These are phyloP conservation scores for Limnanthes douglasii DNA, from an alignment of 345 rosid species.

Conservation along the genomic window DNA sequence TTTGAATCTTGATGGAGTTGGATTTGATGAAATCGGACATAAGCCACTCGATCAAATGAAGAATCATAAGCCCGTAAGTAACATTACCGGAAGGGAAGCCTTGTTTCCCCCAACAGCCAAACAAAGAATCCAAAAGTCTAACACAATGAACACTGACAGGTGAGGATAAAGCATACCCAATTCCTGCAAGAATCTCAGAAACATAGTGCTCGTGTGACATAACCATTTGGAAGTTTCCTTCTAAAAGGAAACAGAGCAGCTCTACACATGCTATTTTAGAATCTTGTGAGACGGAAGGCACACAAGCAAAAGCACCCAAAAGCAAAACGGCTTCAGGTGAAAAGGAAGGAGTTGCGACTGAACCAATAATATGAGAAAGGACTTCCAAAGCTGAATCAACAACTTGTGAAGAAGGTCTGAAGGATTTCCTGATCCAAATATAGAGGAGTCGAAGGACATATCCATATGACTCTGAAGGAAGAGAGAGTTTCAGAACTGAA, in stretches of 20 bases:
- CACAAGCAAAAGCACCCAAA: constrained; percentile 55
- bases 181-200: constrained; percentile 61
- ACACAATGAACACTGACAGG: constrained; percentile 24
- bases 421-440: constrained; percentile 77
- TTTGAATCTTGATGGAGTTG: constrained; percentile 24
- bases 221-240: constrained; percentile 27
- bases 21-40: constrained; percentile 42
- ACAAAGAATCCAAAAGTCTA: constrained; percentile 34
- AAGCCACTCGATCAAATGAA: constrained; percentile 83
- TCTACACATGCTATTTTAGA: constrained; percentile 41
- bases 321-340: constrained; percentile 51
- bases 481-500: constrained; percentile 36
- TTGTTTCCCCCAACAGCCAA: constrained; percentile 48
- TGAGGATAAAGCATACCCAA: constrained; percentile 67
- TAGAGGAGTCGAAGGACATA: constrained; percentile 59
- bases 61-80: constrained; percentile 54
- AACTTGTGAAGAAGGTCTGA: constrained; percentile 42
- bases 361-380: constrained; percentile 22
- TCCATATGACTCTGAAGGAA: constrained; percentile 44
- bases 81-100: constrained; percentile 35
- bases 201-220: constrained; percentile 20
- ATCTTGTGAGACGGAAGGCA: constrained; percentile 32
- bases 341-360: constrained; percentile 20
- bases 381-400: constrained; percentile 51
- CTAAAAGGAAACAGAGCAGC: constrained; percentile 41